Conservation (phyloP, 2,329 filamentous ascomycete species). For the Trichoderma asperellum region DNA sequence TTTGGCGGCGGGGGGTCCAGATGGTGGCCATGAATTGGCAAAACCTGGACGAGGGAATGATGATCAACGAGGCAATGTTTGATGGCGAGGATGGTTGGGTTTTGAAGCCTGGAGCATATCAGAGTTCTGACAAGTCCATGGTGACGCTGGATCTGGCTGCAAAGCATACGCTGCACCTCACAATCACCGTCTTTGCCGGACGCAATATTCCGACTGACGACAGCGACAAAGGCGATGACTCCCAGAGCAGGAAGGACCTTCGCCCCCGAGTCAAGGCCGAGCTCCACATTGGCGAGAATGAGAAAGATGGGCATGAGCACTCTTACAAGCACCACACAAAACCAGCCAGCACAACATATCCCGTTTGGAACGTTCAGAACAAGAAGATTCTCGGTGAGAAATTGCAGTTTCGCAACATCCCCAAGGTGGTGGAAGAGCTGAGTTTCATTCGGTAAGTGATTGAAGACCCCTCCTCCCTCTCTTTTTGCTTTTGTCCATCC, state of each 20-base stretch:
- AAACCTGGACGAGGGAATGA: slow-evolving; percentile 89
- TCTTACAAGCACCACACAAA: slow-evolving; percentile 64
- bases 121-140: slow-evolving; percentile 49
- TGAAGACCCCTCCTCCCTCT: neutral
- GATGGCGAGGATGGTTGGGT: slow-evolving; percentile 83
- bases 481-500: neutral
- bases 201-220: slow-evolving; percentile 62
- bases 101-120: slow-evolving; percentile 79
- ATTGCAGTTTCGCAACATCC: slow-evolving; percentile 62
- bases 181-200: slow-evolving; percentile 74
- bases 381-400: slow-evolving; percentile 50
- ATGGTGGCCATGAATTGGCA: slow-evolving; percentile 99
- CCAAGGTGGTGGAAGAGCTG: slow-evolving; percentile 67
- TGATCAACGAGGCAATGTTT: slow-evolving; percentile 98
- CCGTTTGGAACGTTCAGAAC: slow-evolving; percentile 55
- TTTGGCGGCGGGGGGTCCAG: slow-evolving; percentile 93
- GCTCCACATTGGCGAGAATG: slow-evolving; percentile 70
- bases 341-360: slow-evolving; percentile 61
- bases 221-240: slow-evolving; percentile 39
- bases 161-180: slow-evolving; percentile 63
- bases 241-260: slow-evolving; percentile 47
- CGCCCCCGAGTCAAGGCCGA: slow-evolving; percentile 78
- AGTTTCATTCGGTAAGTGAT: slow-evolving; percentile 71
- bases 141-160: slow-evolving; percentile 52
- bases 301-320: slow-evolving; percentile 49